Conservation (phyloP, 2,329 filamentous ascomycete species). For the Myriosclerotinia duriaeana region DNA sequence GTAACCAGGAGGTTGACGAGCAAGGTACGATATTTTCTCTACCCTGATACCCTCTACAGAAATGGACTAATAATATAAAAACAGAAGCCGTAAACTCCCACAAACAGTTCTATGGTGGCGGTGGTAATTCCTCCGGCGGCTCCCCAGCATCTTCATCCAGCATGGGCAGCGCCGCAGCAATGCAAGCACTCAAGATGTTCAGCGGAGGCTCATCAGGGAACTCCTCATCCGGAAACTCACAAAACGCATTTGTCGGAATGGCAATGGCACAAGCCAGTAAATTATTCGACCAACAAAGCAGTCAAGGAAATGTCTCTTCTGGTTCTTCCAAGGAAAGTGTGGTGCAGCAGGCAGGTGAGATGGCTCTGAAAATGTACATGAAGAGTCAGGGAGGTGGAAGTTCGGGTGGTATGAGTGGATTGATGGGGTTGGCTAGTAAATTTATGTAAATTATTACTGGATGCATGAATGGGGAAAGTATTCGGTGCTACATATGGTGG, state of each 20-base stretch:
- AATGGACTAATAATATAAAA: conserved; percentile 4
- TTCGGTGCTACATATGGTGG: neutral
- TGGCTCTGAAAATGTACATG: conserved; percentile 88
- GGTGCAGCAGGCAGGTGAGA: conserved; percentile 76
- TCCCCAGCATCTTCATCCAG: conserved; percentile 50
- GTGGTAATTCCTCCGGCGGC: conserved; percentile 48
- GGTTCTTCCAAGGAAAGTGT: conserved; percentile 76
- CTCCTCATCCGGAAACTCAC: conserved; percentile 52
- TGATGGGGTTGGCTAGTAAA: conserved; percentile 59
- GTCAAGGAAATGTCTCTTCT: conserved; percentile 53
- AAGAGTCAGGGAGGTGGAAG: conserved; percentile 65
- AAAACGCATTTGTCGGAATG: conserved; percentile 79
- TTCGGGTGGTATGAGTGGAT: conserved; percentile 44
- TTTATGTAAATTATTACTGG: conserved; percentile 46
- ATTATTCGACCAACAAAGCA: conserved; percentile 60
- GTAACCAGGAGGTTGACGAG: conserved; percentile 58
- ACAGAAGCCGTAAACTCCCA: conserved; percentile 71
- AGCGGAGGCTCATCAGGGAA: conserved; percentile 53
- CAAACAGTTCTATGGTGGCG: conserved; percentile 67
- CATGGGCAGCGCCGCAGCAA: conserved; percentile 72
- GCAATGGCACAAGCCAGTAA: conserved; percentile 86
- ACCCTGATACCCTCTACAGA: neutral
- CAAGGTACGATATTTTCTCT: conserved; percentile 40
- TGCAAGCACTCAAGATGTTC: conserved; percentile 82
- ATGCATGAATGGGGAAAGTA: neutral